These are phyloP conservation scores for Trichomonas vaginalis DNA, from an alignment of 208 protist species.

Conservation along the genomic window DNA sequence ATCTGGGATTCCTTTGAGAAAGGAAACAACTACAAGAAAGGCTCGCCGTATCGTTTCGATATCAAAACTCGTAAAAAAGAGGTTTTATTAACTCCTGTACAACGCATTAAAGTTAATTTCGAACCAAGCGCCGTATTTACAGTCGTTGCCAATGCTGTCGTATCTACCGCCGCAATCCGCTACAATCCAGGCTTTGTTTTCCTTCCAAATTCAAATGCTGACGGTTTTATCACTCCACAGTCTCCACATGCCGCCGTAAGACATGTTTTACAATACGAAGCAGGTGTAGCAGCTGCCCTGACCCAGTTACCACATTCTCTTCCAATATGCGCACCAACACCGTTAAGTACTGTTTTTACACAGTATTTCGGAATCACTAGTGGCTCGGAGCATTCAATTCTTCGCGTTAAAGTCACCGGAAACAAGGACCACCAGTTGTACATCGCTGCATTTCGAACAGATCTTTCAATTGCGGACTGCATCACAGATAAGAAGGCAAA, in stretches of 20 bases:
- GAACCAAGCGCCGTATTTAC: not conserved
- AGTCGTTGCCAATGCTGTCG: not conserved
- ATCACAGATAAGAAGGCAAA: not conserved
- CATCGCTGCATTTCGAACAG: not conserved
- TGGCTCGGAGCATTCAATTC: not conserved
- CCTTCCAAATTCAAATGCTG: not conserved
- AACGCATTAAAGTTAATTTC: not conserved
- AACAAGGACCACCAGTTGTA: not conserved
- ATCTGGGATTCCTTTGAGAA: not conserved
- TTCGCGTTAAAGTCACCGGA: not conserved
- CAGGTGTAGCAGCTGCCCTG: not conserved
- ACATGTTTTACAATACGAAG: not conserved
- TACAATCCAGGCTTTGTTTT: not conserved
- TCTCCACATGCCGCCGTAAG: not conserved
- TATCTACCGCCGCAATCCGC: not conserved
- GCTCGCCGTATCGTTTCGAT: not conserved
- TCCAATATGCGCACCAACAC: not conserved
- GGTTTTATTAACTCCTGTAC: not conserved
- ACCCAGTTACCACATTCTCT: not conserved
- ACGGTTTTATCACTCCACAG: not conserved
- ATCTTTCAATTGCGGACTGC: not conserved
- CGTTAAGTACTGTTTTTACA: not conserved
- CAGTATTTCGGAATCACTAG: not conserved
- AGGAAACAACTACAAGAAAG: not conserved
- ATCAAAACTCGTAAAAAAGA: not conserved